phyloP scores from a whole-genome alignment of 257 asterid species.

The Solanum ahanhuiri region DNA sequence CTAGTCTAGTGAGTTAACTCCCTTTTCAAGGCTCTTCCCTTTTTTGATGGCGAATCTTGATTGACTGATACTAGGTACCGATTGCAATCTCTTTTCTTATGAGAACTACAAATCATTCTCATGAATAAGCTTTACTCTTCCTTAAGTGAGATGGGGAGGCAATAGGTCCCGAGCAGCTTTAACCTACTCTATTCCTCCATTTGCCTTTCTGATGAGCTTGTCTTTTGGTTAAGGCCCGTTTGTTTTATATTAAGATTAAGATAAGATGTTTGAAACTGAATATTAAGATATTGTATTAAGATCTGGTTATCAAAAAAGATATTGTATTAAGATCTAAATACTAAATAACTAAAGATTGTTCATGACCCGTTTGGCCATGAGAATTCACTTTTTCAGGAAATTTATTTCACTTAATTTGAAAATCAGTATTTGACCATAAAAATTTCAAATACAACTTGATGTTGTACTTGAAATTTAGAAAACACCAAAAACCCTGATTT shows the following conservation, averaged over 20 bases:
- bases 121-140: background rate
- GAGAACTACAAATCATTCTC: background rate
- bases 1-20: background rate
- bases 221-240: background rate
- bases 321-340: background rate
- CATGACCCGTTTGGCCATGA: background rate
- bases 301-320: no score
- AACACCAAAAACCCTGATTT: background rate
- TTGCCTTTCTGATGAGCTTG: background rate
- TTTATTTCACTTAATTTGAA: background rate
- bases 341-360: background rate
- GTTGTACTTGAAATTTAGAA: background rate
- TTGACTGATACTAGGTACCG: background rate
- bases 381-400: background rate
- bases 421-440: background rate
- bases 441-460: background rate
- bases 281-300: background rate
- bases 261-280: background rate
- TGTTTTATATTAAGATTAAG: background rate
- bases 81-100: background rate
- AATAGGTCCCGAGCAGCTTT: background rate
- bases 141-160: background rate
- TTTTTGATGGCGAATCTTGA: background rate
- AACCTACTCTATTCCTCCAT: background rate
- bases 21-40: background rate